Evolutionary conservation across 345 rosid species (phyloP).

Genomic region (Reutealis trisperma): DNA sequence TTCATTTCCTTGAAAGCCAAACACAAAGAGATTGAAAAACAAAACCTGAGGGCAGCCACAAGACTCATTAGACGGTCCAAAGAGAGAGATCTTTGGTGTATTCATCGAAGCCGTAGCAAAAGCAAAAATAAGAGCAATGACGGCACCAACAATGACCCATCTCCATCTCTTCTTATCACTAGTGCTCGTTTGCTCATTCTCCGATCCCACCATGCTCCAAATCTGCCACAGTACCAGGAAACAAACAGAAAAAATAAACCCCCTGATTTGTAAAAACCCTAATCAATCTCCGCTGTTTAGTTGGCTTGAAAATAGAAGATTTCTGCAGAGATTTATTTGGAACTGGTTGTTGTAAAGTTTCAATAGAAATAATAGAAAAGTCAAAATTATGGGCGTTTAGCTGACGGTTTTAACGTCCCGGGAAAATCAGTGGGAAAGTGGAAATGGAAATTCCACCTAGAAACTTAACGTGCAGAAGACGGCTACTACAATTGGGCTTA

Average conservation of each 20-base stretch:
- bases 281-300: neutral
- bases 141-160: slow-evolving; percentile 43
- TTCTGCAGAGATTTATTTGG: neutral
- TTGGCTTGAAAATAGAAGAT: neutral
- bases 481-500: neutral
- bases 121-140: slow-evolving; percentile 44
- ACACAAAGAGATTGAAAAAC: slow-evolving; percentile 8
- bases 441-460: too few relatives aligned
- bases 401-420: neutral
- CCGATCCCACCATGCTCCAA: slow-evolving; percentile 40
- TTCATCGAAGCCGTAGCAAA: slow-evolving; percentile 35
- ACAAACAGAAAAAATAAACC: neutral
- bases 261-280: neutral
- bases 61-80: slow-evolving; percentile 29
- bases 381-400: neutral
- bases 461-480: neutral
- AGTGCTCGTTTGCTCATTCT: slow-evolving; percentile 12
- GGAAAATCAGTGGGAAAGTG: too few relatives aligned
- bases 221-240: neutral
- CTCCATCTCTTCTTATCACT: slow-evolving; percentile 31
- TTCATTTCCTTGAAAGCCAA: neutral
- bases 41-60: slow-evolving; percentile 66
- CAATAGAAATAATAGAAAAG: neutral
- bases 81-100: slow-evolving; percentile 31
- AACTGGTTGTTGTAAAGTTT: neutral